A percentile compares a stretch with the other conserved stretches of the same genome.
phyloP scores from a whole-genome alignment of 2,329 filamentous ascomycete species.

The Cytospora paraplurivora region DNA sequence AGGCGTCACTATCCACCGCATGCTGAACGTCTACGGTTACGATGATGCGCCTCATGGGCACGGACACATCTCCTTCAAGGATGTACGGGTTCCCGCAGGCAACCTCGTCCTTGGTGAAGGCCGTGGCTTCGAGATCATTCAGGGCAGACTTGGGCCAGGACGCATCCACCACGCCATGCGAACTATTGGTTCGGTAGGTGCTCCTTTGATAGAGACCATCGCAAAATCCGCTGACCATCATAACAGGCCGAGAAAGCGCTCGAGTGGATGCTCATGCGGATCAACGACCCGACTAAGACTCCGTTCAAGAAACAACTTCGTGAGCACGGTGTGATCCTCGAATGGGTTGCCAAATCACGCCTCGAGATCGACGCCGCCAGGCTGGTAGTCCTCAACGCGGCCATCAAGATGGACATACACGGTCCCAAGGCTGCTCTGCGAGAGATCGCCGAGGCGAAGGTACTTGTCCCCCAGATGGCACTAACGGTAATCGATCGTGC shows the following conservation, averaged over 20 bases:
- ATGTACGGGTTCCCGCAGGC: slow-evolving; percentile 81
- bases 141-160: slow-evolving; percentile 91
- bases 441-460: slow-evolving; percentile 95
- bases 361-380: slow-evolving; percentile 93
- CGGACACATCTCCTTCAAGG: slow-evolving; percentile 85
- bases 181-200: slow-evolving; percentile 75
- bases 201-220: not conserved
- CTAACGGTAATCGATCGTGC: slow-evolving; percentile 91
- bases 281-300: slow-evolving; percentile 89
- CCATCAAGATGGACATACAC: slow-evolving; percentile 87
- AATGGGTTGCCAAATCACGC: slow-evolving; percentile 89
- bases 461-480: slow-evolving; percentile 80
- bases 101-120: slow-evolving; percentile 93
- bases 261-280: slow-evolving; percentile 90
- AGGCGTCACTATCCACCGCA: slow-evolving; percentile 89
- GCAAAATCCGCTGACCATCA: slow-evolving; percentile 5
- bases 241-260: slow-evolving; percentile 79
- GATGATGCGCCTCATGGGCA: slow-evolving; percentile 99
- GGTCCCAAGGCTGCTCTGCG: slow-evolving; percentile 87
- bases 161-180: slow-evolving; percentile 99
- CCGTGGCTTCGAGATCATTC: slow-evolving; percentile 96
- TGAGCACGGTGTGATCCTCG: slow-evolving; percentile 91
- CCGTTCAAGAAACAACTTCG: slow-evolving; percentile 86
- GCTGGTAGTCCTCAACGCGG: slow-evolving; percentile 88
- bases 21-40: slow-evolving; percentile 92